These are phyloP conservation scores for Saposhnikovia divaricata DNA, from an alignment of 129 eudicot genomes.

Conservation along the genomic window DNA sequence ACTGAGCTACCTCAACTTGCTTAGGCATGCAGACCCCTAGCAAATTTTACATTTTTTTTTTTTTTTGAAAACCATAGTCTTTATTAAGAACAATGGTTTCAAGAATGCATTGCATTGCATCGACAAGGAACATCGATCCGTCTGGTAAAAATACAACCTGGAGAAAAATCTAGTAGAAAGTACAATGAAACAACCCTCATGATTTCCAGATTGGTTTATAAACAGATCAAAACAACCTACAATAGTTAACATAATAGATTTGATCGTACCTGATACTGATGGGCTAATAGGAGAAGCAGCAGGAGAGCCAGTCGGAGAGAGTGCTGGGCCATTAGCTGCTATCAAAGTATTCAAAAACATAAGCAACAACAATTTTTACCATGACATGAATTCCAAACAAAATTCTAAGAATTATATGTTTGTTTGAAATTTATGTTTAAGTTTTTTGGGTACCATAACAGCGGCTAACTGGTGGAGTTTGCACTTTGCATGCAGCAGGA, in stretches of 20 bases:
- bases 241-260: background rate
- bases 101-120: background rate
- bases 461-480: constrained; percentile 27
- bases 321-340: constrained; percentile 20
- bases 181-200: background rate
- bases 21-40: too few relatives aligned
- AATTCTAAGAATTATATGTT: background rate
- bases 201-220: background rate
- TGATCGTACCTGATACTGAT: constrained; percentile 20
- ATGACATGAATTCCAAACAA: background rate
- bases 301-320: constrained; percentile 19
- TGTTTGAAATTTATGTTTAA: background rate
- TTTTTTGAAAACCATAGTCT: too few relatives aligned
- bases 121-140: background rate
- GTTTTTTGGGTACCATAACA: constrained; percentile 29
- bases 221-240: background rate
- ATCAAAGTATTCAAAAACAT: background rate
- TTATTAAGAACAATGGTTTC: too few relatives aligned
- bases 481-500: constrained; percentile 33
- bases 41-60: too few relatives aligned
- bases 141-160: background rate
- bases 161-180: background rate
- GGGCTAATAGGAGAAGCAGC: constrained; percentile 16
- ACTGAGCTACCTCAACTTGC: too few relatives aligned
- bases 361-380: too few relatives aligned